A percentile compares a stretch with the other conserved stretches of the same genome.
These are phyloP conservation scores for Nemania serpens DNA, from an alignment of 2,329 filamentous ascomycete species.

Conservation along the genomic window DNA sequence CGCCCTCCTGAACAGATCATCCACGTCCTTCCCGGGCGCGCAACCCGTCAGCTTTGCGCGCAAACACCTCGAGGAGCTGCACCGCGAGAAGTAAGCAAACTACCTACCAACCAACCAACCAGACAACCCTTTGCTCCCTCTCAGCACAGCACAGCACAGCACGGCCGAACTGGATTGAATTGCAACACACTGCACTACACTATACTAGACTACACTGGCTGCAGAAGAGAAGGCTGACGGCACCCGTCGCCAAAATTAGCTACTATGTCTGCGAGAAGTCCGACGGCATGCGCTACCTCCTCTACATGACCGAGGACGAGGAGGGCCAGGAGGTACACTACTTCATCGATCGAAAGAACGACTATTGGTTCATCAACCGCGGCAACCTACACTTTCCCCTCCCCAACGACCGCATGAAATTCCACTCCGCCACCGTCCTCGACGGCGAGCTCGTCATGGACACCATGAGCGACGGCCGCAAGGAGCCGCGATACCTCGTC, in stretches of 20 bases:
- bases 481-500: slow-evolving; percentile 81
- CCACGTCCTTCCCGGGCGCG: slow-evolving; percentile 78
- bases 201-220: too few species aligned
- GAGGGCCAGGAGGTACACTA: slow-evolving; percentile 73
- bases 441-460: slow-evolving; percentile 95
- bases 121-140: too few species aligned
- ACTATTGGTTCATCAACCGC: slow-evolving; percentile 83
- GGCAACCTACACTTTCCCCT: slow-evolving; percentile 79
- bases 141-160: too few species aligned
- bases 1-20: slow-evolving; percentile 70
- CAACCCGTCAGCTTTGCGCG: slow-evolving; percentile 92
- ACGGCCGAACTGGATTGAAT: too few species aligned
- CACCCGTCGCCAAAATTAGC: too few species aligned
- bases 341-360: slow-evolving; percentile 96
- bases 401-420: slow-evolving; percentile 65
- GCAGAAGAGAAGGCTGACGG: slow-evolving; percentile 1
- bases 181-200: too few species aligned
- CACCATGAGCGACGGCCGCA: slow-evolving; percentile 66
- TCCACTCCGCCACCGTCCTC: slow-evolving; percentile 80
- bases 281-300: slow-evolving; percentile 92
- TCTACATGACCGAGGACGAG: slow-evolving; percentile 78
- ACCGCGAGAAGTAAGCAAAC: slow-evolving; percentile 68
- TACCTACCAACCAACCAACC: too few species aligned
- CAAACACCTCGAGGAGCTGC: slow-evolving; percentile 81
- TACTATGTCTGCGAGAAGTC: slow-evolving; percentile 99